These are phyloP conservation scores for Azolla pinnata DNA, from an alignment of 75 land plant species.

Conservation along the genomic window DNA sequence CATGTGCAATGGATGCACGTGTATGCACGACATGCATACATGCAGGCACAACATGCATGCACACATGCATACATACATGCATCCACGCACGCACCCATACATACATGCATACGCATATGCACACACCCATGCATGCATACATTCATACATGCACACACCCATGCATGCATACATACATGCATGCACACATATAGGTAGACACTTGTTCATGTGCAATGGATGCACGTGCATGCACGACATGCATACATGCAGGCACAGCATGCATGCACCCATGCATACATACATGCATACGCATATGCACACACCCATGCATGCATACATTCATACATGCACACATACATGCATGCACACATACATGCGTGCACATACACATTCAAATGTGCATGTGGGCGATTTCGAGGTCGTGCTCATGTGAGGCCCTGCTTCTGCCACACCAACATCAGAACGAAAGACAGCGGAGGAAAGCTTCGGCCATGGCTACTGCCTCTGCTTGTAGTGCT, in stretches of 20 bases:
- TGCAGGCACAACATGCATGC: too few relatives aligned
- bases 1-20: too few relatives aligned
- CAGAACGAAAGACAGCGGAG: too few relatives aligned
- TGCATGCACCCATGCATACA: neutral
- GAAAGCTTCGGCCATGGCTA: too few relatives aligned
- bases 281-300: neutral
- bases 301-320: neutral
- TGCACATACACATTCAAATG: neutral
- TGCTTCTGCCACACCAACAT: too few relatives aligned
- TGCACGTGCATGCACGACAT: neutral
- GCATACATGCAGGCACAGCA: neutral
- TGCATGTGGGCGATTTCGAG: neutral
- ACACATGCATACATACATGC: too few relatives aligned
- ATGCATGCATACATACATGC: neutral
- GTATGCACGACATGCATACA: too few relatives aligned
- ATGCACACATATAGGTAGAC: neutral
- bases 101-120: neutral
- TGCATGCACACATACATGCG: neutral
- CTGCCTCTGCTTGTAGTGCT: neutral
- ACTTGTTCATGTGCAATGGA: neutral
- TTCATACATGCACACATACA: neutral
- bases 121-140: neutral
- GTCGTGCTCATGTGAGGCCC: too few relatives aligned
- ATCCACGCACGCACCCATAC: too few relatives aligned
- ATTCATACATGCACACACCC: neutral